Percentiles rank a stretch among this genome's conserved stretches.
phyloP scores from a whole-genome alignment of 225 moss, liverwort and hornwort species.

The Ulota crispa region DNA sequence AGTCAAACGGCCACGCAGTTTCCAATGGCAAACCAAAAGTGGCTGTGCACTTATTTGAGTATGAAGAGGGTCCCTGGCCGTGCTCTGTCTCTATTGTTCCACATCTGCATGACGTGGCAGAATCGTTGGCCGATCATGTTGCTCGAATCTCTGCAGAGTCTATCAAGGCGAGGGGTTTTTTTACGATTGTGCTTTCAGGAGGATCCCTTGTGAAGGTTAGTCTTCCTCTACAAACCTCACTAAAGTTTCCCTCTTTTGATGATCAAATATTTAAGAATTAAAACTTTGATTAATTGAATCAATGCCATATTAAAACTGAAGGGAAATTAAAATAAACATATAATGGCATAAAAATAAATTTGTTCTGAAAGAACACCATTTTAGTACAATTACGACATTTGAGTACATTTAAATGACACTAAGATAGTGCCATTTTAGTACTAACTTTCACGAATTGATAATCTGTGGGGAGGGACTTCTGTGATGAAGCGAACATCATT shows the following conservation, averaged over 20 bases:
- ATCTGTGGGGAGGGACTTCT: background rate
- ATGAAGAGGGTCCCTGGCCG: conserved; percentile 55
- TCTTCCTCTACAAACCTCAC: background rate
- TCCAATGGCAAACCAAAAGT: conserved; percentile 40
- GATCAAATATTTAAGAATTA: too few relatives aligned
- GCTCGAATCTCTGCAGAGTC: conserved; percentile 63
- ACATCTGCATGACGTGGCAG: conserved; percentile 41
- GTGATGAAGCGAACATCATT: background rate
- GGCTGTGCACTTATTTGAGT: conserved; percentile 54
- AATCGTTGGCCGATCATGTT: conserved; percentile 63
- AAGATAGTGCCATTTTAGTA: background rate
- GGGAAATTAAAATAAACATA: background rate
- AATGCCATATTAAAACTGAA: background rate
- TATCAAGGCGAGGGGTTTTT: conserved; percentile 56
- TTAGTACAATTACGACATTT: background rate
- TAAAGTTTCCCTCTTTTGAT: background rate
- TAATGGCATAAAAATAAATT: too few relatives aligned
- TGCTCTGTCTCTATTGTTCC: conserved; percentile 47
- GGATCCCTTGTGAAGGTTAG: conserved; percentile 75
- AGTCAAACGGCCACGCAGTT: background rate
- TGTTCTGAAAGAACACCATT: background rate
- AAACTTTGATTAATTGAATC: background rate
- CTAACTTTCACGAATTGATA: background rate
- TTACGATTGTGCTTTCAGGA: conserved; percentile 80
- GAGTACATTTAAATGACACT: background rate